phyloP scores from a whole-genome alignment of 768 basidiomycete genomes.

The Asterophora parasitica region DNA sequence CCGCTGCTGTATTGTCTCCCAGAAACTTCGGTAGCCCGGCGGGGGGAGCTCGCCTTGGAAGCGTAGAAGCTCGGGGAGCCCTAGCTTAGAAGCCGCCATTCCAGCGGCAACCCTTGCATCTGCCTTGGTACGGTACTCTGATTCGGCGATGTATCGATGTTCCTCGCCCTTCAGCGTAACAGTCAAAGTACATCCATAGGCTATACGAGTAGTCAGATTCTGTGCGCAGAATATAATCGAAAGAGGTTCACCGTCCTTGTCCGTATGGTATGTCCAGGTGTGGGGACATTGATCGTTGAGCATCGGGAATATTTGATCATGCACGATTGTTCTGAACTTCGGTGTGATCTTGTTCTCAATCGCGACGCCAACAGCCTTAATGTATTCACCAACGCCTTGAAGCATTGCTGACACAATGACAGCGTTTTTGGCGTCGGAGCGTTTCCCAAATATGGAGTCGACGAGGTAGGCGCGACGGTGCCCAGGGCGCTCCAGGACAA shows the following conservation, averaged over 20 bases:
- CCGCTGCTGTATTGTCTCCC: conserved; percentile 19
- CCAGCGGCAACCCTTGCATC: conserved; percentile 62
- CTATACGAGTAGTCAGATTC: conserved; percentile 28
- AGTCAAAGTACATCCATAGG: conserved; percentile 49
- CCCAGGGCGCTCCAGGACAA: conserved; percentile 50
- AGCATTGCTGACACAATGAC: conserved; percentile 64
- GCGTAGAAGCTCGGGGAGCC: conserved; percentile 56
- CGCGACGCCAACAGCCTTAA: conserved; percentile 39
- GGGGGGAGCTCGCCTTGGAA: conserved; percentile 43
- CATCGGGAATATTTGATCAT: conserved; percentile 40
- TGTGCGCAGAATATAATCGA: too few relatives aligned
- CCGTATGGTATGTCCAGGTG: conserved; percentile 35
- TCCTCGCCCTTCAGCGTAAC: conserved; percentile 34
- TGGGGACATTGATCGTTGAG: conserved; percentile 35
- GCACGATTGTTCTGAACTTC: conserved; percentile 39
- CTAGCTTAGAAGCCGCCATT: conserved; percentile 47
- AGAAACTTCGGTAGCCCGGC: conserved; percentile 36
- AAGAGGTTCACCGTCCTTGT: conserved; percentile 44
- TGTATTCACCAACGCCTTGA: conserved; percentile 52
- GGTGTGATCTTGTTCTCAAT: conserved; percentile 44
- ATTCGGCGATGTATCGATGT: conserved; percentile 39
- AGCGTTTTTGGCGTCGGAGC: conserved; percentile 64
- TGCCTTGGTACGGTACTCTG: conserved; percentile 49
- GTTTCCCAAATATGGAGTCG: conserved; percentile 57
- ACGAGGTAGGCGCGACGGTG: conserved; percentile 56